These are phyloP conservation scores for Arctostaphylos glauca DNA, from an alignment of 148 eudicot genomes.

Conservation along the genomic window DNA sequence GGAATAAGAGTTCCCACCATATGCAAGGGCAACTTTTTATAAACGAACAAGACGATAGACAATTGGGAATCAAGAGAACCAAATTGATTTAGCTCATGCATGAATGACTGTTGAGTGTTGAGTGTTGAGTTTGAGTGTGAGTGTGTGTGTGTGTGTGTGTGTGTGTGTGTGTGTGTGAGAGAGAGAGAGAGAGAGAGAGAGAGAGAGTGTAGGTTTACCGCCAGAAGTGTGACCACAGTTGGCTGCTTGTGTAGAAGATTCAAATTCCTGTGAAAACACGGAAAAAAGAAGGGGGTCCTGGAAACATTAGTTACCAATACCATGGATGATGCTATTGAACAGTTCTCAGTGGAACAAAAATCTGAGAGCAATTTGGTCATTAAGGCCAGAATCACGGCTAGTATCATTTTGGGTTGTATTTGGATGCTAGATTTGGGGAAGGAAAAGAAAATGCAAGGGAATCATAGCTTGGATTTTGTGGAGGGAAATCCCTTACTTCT, in stretches of 20 bases:
- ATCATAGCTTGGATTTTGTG: not conserved
- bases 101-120: too few species aligned
- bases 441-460: not conserved
- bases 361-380: not conserved
- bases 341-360: not conserved
- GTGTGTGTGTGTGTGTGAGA: not conserved
- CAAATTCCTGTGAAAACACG: slow-evolving; percentile 53
- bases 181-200: not conserved
- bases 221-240: slow-evolving; percentile 47
- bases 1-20: not conserved
- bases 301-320: not conserved
- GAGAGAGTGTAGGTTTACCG: slow-evolving; percentile 43
- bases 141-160: not conserved
- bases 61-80: not conserved
- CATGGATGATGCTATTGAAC: not conserved
- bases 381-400: not conserved
- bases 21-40: not conserved
- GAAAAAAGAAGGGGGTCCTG: not conserved
- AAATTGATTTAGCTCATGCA: not conserved
- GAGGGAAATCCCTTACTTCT: not conserved
- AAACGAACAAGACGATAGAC: not conserved
- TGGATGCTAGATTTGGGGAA: not conserved
- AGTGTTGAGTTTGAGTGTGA: not conserved
- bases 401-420: not conserved
- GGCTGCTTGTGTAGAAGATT: slow-evolving; percentile 65